Base-by-base conservation (phyloP, 2,329 filamentous ascomycete species). In the Periconia sp. region DNA sequence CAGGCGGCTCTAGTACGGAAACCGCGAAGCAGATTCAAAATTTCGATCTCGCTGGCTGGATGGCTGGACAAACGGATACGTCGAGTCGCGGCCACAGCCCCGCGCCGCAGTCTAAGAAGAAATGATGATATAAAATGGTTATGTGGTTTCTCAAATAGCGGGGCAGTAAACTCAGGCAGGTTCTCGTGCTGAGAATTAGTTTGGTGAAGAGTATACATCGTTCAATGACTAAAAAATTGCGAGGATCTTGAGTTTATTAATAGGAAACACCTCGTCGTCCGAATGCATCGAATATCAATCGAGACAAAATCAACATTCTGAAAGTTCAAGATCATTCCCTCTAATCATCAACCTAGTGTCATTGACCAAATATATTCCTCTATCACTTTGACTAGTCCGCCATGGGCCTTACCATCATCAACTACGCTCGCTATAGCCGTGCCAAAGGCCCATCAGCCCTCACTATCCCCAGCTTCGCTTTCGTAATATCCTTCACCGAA, bases 21-120 rank as follows among this genome's bases (percentile, higher is more conserved):
- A 72, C 73, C 1, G 83, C 69, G 64, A 85, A 63, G 78, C 74
- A 78, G 45, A 68, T 85, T 17, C 82, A 84, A 61, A 85, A 84
- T 50, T 89, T 89, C 59, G 86, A 89, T 72, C 78, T 88, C 48
- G 86, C 86, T 2, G 81, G 84, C 6, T 89, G 85, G 82, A 82
- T 89, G 80, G 86, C 86, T 17, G 86, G 85, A 10, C 78, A 77
- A 65, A 70, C 65, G 49, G 64, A 69, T 18, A 62, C 63, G n/a
- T 55, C 61, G 2, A 56, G 58, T 37, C 61, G 64, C 15, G 63
- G 62, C 9, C 59, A 61, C 48, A 71, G 68, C 47, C 63, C 69
- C n/a, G 68, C 64, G 17, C 65, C 63, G 7, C 54, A 55, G 43
- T 53, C 55, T 31, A 49, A 50, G 42, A 63, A 62, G 56, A 59